Evolutionary conservation across 345 rosid species (phyloP).

Genomic region (Brassica napus): Da-Ae NC_063439.1:27807001-27807500

Average conservation of each 20-base stretch:
- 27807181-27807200: background rate
- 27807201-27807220: background rate
- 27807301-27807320: background rate
- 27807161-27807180: too few relatives aligned
- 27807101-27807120: too few relatives aligned
- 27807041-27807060: background rate
- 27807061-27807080: too few relatives aligned
- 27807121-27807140: too few relatives aligned
- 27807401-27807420: slow-evolving; percentile 10
- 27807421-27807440: background rate
- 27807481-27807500: slow-evolving; percentile 1
- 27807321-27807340: slow-evolving; percentile 6
- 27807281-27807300: slow-evolving; percentile 2
- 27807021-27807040: too few relatives aligned
- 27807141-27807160: too few relatives aligned
- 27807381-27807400: slow-evolving; percentile 4
- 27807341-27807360: slow-evolving; percentile 10
- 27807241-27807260: background rate
- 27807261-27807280: background rate
- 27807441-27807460: slow-evolving; percentile 3
- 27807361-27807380: too few relatives aligned
- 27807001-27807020: too few relatives aligned
- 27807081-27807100: too few relatives aligned
- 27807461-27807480: background rate
- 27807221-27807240: background rate